phyloP scores from a whole-genome alignment of 768 basidiomycete genomes.

The Lepiota brunneoincarnata region DNA sequence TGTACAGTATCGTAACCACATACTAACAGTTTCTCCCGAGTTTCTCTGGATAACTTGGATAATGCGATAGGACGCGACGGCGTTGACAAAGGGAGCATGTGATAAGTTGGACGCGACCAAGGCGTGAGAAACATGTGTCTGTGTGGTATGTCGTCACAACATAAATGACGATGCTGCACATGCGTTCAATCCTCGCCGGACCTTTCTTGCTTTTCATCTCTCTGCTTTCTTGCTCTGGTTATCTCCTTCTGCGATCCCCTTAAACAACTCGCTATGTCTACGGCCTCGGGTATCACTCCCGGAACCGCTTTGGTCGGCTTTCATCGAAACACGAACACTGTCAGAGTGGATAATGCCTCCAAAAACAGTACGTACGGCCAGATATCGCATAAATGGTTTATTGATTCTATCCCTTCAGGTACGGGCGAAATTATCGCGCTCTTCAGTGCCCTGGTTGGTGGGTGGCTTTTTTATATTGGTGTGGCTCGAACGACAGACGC shows the following conservation, averaged over 20 bases:
- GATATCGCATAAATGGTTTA: neutral
- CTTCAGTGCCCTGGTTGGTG: slow-evolving; percentile 59
- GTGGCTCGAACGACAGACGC: neutral
- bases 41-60: slow-evolving; percentile 38
- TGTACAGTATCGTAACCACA: slow-evolving; percentile 58
- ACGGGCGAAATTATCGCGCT: slow-evolving; percentile 49
- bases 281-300: slow-evolving; percentile 28
- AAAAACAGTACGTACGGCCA: slow-evolving; percentile 28
- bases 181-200: slow-evolving; percentile 13
- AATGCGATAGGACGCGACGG: neutral
- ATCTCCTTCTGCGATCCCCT: slow-evolving; percentile 4
- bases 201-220: slow-evolving; percentile 18
- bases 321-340: slow-evolving; percentile 30
- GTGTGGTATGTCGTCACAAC: slow-evolving; percentile 1
- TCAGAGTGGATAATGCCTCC: slow-evolving; percentile 49
- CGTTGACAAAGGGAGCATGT: neutral
- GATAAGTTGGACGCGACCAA: neutral
- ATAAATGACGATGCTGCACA: neutral
- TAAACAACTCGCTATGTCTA: slow-evolving; percentile 16
- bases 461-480: neutral
- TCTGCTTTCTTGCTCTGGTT: slow-evolving; percentile 10
- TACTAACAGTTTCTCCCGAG: slow-evolving; percentile 42
- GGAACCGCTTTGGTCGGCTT: neutral
- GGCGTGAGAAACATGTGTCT: slow-evolving; percentile 1
- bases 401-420: slow-evolving; percentile 15